Evolutionary conservation across 2,329 filamentous ascomycete species (phyloP).

Genomic region (Aspergillus sclerotialis): DNA sequence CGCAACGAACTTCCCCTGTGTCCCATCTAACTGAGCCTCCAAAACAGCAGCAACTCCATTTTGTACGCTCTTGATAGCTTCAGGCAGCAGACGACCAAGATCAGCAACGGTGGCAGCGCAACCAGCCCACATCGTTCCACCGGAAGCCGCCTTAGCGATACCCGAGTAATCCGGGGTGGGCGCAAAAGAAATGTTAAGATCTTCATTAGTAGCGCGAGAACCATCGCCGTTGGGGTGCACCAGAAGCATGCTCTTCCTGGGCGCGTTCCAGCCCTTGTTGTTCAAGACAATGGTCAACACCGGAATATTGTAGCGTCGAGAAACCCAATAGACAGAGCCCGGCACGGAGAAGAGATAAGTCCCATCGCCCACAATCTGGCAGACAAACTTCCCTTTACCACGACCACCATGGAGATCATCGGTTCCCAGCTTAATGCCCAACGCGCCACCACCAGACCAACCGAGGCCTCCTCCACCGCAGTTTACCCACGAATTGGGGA

Average conservation of each 20-base stretch:
- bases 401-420: constrained; percentile 44
- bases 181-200: constrained; percentile 60
- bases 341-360: constrained; percentile 62
- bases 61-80: constrained; percentile 54
- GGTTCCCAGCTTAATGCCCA: constrained; percentile 69
- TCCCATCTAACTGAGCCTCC: constrained; percentile 53
- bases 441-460: constrained; percentile 68
- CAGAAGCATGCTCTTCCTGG: constrained; percentile 52
- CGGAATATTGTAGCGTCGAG: constrained; percentile 58
- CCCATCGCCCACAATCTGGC: constrained; percentile 61
- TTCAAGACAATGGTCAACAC: constrained; percentile 62
- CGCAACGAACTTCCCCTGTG: constrained; percentile 45
- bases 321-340: constrained; percentile 62
- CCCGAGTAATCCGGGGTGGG: constrained; percentile 62
- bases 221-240: constrained; percentile 61
- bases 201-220: constrained; percentile 54
- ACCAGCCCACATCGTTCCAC: constrained; percentile 56
- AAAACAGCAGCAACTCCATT: constrained; percentile 54
- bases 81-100: constrained; percentile 46
- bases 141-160: constrained; percentile 59
- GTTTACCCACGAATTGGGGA: constrained; percentile 71
- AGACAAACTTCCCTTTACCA: constrained; percentile 53
- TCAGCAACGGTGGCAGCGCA: constrained; percentile 52
- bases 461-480: constrained; percentile 74
- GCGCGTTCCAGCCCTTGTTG: constrained; percentile 67